Evolutionary conservation across 2,329 filamentous ascomycete species (phyloP).

Genomic region (Penicillium verrucosum): DNA sequence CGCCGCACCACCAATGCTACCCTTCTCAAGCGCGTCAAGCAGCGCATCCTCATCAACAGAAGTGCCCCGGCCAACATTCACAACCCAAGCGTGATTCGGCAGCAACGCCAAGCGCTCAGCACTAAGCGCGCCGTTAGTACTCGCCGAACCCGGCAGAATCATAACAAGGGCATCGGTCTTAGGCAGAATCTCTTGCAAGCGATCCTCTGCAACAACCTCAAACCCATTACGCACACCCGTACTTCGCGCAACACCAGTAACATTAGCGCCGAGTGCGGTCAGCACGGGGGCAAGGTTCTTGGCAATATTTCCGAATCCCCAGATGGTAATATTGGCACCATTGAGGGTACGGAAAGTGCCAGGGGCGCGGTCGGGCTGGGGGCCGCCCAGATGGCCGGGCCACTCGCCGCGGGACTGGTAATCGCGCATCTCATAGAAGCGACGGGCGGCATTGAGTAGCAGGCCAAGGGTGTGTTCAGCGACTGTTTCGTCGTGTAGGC

Average conservation of each 20-base stretch:
- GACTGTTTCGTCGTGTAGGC: conserved; percentile 62
- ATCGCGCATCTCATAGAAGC: conserved; percentile 58
- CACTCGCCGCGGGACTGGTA: conserved; percentile 57
- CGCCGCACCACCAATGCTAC: conserved; percentile 20
- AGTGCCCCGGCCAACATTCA: conserved; percentile 23
- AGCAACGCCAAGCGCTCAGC: conserved; percentile 52
- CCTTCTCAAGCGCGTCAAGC: conserved; percentile 20
- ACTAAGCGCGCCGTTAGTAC: conserved; percentile 56
- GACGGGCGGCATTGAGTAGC: conserved; percentile 42
- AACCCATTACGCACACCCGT: conserved; percentile 58
- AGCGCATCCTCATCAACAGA: conserved; percentile 23
- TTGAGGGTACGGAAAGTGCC: conserved; percentile 59
- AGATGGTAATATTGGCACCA: conserved; percentile 57
- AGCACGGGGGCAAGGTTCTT: conserved; percentile 58
- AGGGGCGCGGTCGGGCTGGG: conserved; percentile 45
- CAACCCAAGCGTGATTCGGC: conserved; percentile 48
- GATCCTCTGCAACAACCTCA: conserved; percentile 56
- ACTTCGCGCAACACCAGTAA: conserved; percentile 57
- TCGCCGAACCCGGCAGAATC: conserved; percentile 59
- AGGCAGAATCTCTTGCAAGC: conserved; percentile 52
- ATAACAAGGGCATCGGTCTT: conserved; percentile 64
- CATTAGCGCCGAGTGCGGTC: conserved; percentile 54
- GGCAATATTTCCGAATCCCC: conserved; percentile 67
- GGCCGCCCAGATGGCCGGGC: conserved; percentile 60
- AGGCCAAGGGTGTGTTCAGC: conserved; percentile 63